Conservation (phyloP, 805 yeast species). For the Limtongia smithiae region DNA sequence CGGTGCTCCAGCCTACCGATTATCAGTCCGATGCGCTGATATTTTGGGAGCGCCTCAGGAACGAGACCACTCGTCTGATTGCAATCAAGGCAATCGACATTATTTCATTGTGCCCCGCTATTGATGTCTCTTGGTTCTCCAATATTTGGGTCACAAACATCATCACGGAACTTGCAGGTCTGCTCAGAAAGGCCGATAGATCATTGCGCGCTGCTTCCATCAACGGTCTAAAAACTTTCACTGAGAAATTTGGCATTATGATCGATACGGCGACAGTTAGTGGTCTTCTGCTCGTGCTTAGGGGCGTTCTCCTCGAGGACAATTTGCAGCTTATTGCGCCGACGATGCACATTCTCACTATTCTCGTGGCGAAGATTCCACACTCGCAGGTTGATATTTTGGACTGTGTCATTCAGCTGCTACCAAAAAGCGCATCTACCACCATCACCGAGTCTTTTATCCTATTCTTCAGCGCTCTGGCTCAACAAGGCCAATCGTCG, state of each 20-base stretch:
- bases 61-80: slow-evolving; percentile 39
- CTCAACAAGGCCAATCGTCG: slow-evolving; percentile 7
- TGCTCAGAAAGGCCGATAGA: slow-evolving; percentile 30
- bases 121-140: slow-evolving; percentile 19
- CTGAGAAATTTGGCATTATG: slow-evolving; percentile 5
- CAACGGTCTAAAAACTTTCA: slow-evolving; percentile 23
- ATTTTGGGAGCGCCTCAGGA: slow-evolving; percentile 38
- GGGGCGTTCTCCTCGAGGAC: slow-evolving; percentile 6
- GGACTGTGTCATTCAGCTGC: slow-evolving; percentile 4
- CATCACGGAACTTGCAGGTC: slow-evolving; percentile 23
- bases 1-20: slow-evolving; percentile 31
- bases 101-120: slow-evolving; percentile 20
- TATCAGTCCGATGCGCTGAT: slow-evolving; percentile 36
- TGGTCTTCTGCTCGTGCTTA: slow-evolving; percentile 18
- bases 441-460: slow-evolving; percentile 12
- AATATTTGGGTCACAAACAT: slow-evolving; percentile 30
- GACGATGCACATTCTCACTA: slow-evolving; percentile 9
- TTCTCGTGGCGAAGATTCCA: background rate
- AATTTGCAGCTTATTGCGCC: slow-evolving; percentile 24
- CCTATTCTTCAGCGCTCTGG: slow-evolving; percentile 7
- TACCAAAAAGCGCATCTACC: slow-evolving; percentile 4
- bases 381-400: background rate
- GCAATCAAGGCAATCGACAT: slow-evolving; percentile 36
- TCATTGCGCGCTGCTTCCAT: slow-evolving; percentile 31
- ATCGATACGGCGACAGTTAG: slow-evolving; percentile 8